Evolutionary conservation across 2,329 filamentous ascomycete genomes (phyloP), one percentile per base, ranked within the genome.

Genomic region (Trichophyton rubrum): DNA sequence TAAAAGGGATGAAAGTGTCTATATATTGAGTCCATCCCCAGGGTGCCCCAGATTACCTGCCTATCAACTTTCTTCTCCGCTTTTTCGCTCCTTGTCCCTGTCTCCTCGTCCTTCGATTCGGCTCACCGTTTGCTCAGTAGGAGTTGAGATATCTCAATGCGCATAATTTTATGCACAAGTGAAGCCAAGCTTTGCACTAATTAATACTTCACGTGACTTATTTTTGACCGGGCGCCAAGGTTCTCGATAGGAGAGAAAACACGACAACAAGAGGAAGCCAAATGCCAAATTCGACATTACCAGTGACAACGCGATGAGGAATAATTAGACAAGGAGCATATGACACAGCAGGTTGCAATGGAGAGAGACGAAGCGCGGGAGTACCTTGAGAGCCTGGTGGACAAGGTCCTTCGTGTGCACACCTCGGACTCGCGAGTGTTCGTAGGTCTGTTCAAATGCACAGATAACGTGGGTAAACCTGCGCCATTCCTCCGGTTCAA

Each of bases 401-500:
- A 88, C 72, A 89, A 89, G 72, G 88, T 84, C 43, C 76, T 97
- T 38, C 86, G 90, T 61, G 77, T 97, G 60, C 83, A 88, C 67
- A 89, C 87, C 13, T 88, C 85, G 3, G 92, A 97, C 71, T 84
- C 83, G 15, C 88, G 93, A 62, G 85, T 96, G 72, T 99, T 97
- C 73, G 84, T 90, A 60, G 93, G 93, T 20, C 81, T 85, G 64
- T 88, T 99, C 76, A 96, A 95, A 75, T 99, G 93, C 77, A 96
- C 91, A 33, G 93, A 99, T 77, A 85, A 87, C 62, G 90, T 95
- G 76, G 58, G 82, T 79, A 33, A n/a, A 35, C n/a, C 43, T 30
- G 60, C 40, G 20, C 7, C 15, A 43, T 24, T 11, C 24, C 24
- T 55, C 49, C 35, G 49, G 27, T 55, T 20, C 27, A 3, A 20